Percentiles rank a stretch among this genome's conserved stretches.
Evolutionary conservation across 495 filamentous ascomycete genomes (phyloP).

Genomic region (Penicillium dipodomyicola): DNA sequence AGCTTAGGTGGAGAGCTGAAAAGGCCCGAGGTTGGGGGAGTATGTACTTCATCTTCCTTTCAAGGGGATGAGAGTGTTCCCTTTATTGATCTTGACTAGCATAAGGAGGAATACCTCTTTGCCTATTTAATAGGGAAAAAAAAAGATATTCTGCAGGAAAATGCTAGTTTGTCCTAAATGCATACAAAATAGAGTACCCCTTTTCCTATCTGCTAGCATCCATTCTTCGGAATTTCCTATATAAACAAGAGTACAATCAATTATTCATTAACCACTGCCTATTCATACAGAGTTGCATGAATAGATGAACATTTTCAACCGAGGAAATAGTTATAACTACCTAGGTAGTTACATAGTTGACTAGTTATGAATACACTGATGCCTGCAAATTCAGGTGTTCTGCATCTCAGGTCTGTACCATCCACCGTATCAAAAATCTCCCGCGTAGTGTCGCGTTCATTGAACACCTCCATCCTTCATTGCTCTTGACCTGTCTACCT

Average conservation of each 20-base stretch:
- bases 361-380: background rate
- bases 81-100: background rate
- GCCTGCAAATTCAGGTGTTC: slow-evolving; percentile 26
- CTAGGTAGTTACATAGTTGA: no score
- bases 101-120: background rate
- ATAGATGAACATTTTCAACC: background rate
- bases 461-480: slow-evolving; percentile 25
- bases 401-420: slow-evolving; percentile 18
- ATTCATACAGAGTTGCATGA: background rate
- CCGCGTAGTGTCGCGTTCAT: slow-evolving; percentile 36
- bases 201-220: background rate
- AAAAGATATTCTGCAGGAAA: background rate
- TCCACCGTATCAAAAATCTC: slow-evolving; percentile 35
- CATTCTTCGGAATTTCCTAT: background rate
- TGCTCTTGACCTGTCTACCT: slow-evolving; percentile 11
- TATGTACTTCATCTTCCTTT: background rate
- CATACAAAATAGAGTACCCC: background rate
- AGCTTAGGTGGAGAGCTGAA: slow-evolving; percentile 13
- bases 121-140: background rate
- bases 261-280: background rate
- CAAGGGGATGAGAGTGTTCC: background rate
- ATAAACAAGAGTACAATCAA: background rate
- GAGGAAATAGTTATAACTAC: no score
- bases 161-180: background rate
- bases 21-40: background rate